These are phyloP conservation scores for Hygrocybe punicea DNA, from an alignment of 768 basidiomycete genomes.

Conservation along the genomic window DNA sequence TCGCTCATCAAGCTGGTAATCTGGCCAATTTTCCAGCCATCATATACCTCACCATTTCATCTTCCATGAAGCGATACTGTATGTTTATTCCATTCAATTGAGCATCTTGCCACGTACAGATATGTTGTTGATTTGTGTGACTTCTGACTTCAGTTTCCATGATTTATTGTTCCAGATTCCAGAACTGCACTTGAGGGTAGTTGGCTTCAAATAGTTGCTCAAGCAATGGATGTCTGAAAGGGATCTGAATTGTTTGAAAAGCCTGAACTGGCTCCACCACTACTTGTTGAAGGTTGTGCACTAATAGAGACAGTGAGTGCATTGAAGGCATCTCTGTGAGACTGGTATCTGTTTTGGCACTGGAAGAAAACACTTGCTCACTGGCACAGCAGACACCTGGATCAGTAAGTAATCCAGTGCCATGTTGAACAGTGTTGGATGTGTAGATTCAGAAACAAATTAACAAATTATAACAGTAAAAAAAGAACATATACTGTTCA, in stretches of 20 bases:
- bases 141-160: not conserved
- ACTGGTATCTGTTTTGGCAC: no score
- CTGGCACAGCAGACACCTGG: no score
- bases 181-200: no score
- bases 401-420: no score
- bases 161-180: not conserved
- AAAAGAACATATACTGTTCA: no score
- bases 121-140: not conserved
- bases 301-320: not conserved
- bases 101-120: not conserved
- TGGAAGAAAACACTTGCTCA: no score
- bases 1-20: not conserved
- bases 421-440: no score
- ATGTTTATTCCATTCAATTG: not conserved
- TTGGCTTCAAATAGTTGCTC: not conserved
- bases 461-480: no score
- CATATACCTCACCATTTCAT: not conserved
- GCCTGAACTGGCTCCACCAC: not conserved
- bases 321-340: no score
- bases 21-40: not conserved
- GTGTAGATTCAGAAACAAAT: no score
- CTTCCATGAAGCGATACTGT: not conserved
- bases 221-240: not conserved
- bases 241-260: not conserved
- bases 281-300: no score